Evolutionary conservation across 306 rosid genomes (phyloP), one percentile per base, ranked within the genome.

Genomic region (Macrotyloma uniflorum): DNA sequence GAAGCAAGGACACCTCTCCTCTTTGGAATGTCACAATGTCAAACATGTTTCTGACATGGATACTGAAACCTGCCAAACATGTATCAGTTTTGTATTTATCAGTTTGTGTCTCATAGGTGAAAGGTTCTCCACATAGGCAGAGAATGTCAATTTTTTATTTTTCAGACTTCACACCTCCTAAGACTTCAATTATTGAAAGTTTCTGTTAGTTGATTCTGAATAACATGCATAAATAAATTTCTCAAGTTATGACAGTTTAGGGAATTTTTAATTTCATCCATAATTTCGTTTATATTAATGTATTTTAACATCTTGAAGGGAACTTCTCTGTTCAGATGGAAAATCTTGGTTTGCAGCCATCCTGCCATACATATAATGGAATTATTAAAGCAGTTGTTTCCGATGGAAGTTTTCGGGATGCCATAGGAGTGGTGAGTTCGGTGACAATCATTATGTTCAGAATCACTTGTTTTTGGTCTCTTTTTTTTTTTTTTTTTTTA

Each of bases 261-360:
- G 36, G 63, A 78, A 62, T 40, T 53, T 53, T 20, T 9, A 53
- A 53, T 53, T 81, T 24, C 62, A 46, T 82, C 61, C 40, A 66
- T 23, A 72, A 72, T 59, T 70, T 65, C 72, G 55, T 68, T 72
- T 71, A 55, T 80, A 86, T 82, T 28, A 36, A 62, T 54, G 69
- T 87, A 76, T 79, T 79, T 49, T 74, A 79, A 79, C 71, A 67
- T 72, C 72, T 73, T 87, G 58, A 80, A 59, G 53, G 81, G 16
- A 35, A 23, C 78, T 59, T 84, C 69, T 90, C 57, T 76, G 45
- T 87, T 74, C 83, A 94, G 98, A 94, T 89, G 97, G 90, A 86
- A 86, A 85, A 81, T 67, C 84, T 91, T 67, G 93, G 97, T 70
- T 80, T 94, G 90, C 84, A 83, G 72, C 94, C 91, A 6, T 85